A percentile compares a stretch with the other conserved stretches of the same genome.
These are phyloP conservation scores for Lactifluus hygrophoroides DNA, from an alignment of 768 basidiomycete species.

Conservation along the genomic window DNA sequence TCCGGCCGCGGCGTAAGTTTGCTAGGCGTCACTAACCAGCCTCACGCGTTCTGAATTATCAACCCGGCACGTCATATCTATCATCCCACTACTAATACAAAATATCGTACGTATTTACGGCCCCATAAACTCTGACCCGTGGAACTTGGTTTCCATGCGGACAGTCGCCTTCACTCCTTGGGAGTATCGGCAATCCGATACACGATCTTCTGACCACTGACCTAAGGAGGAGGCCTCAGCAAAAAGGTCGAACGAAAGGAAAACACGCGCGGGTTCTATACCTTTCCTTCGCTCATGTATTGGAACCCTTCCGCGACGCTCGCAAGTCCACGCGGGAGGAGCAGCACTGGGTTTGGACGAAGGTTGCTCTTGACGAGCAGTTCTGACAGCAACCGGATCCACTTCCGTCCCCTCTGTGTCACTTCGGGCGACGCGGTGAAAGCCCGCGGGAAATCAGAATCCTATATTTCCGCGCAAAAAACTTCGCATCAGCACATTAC, in stretches of 20 bases:
- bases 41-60: too few species aligned
- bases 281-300: slow-evolving; percentile 18
- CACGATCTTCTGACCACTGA: slow-evolving; percentile 14
- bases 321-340: slow-evolving; percentile 15
- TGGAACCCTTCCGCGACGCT: slow-evolving; percentile 11
- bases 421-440: slow-evolving; percentile 3
- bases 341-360: slow-evolving; percentile 7
- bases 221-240: not conserved
- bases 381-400: not conserved
- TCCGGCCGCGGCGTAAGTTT: too few species aligned
- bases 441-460: not conserved
- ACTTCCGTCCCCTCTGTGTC: not conserved
- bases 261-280: not conserved
- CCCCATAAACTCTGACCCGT: not conserved
- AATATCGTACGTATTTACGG: too few species aligned
- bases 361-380: slow-evolving; percentile 6
- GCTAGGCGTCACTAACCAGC: too few species aligned
- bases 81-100: too few species aligned
- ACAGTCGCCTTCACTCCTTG: not conserved
- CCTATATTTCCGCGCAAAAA: too few species aligned
- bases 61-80: not conserved
- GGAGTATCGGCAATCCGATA: slow-evolving; percentile 13
- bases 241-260: too few species aligned
- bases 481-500: too few species aligned
- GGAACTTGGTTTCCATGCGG: not conserved